Base-by-base conservation (phyloP, 805 yeast genomes). In the Priceomyces haplophilus region DNA sequence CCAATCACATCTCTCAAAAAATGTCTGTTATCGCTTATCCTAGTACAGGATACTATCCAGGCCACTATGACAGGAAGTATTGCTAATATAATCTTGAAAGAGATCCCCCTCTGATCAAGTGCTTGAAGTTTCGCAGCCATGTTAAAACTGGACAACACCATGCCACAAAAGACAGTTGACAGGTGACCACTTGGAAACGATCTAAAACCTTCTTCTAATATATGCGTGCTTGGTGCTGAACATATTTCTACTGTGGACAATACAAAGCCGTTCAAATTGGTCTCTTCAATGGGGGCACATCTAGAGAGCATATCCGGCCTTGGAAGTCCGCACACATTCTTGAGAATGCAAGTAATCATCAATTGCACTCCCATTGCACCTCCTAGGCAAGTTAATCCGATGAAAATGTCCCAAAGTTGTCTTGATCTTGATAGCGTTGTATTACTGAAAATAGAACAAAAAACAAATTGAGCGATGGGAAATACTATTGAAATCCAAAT, bases 11-110 rank as follows among this genome's bases (percentile, higher is more conserved):
- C 79, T 18, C 55, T 21, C 3, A 69, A 39, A 42, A 63, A 69
- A 50, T 74, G 78, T 27, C 78, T 53, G 48, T 73, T 69, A 46
- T 75, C 79, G n/a, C 78, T 69, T n/a, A 68, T 56, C 41, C 79
- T 53, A 2, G 78, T 65, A 17, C 65, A 58, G 0, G 75, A 51
- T 2, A 74, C 64, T 34, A 56, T 52, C 1, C 59, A 38, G 0
- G 78, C 69, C 3, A 65, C 29, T 10, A 57, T 44, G 3, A 66
- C 44, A 0, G 79, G 78, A 2, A 62, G n/a, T 2, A 67, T 35
- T 1, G 66, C 56, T 4, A 63, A 11, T 0, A 71, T 24, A 0
- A 63, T 48, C 39, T 69, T 69, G 38, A 59, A 49, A 7, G 69
- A 58, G 4, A 62, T 52, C 1, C 69, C 68, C 33, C 71, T 52